Conservation (phyloP, 73 alveolate species). For the Uronychia setigera region DNA sequence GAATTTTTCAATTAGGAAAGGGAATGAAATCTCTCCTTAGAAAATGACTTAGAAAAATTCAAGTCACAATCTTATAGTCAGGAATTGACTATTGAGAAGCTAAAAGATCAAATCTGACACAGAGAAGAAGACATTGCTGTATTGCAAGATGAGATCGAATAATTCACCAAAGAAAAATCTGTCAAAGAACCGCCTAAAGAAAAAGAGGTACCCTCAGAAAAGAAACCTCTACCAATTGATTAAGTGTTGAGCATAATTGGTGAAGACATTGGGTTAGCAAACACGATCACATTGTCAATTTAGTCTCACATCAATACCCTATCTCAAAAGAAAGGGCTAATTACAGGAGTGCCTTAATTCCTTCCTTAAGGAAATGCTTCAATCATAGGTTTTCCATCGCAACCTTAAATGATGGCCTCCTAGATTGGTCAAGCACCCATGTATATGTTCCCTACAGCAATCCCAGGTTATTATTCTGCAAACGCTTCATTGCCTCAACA, state of each 20-base stretch:
- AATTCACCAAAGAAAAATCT: background rate
- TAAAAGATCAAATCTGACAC: background rate
- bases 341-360: background rate
- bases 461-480: background rate
- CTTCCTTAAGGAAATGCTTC: background rate
- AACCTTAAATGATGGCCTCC: no score
- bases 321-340: background rate
- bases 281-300: background rate
- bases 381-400: no score
- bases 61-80: background rate
- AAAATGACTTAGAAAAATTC: background rate
- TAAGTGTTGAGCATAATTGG: background rate
- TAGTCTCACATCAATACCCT: background rate
- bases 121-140: background rate
- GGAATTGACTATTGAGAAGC: background rate
- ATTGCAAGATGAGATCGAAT: background rate
- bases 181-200: background rate
- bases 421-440: background rate
- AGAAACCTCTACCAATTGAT: background rate
- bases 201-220: background rate
- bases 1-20: no score
- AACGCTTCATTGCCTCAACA: background rate
- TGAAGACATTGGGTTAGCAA: background rate
- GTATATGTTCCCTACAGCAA: background rate
- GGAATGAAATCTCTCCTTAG: background rate